Evolutionary conservation across 352 stramenopile species (phyloP), one percentile per base, ranked within the genome.

Genomic region (Phytopythium litorale): DNA sequence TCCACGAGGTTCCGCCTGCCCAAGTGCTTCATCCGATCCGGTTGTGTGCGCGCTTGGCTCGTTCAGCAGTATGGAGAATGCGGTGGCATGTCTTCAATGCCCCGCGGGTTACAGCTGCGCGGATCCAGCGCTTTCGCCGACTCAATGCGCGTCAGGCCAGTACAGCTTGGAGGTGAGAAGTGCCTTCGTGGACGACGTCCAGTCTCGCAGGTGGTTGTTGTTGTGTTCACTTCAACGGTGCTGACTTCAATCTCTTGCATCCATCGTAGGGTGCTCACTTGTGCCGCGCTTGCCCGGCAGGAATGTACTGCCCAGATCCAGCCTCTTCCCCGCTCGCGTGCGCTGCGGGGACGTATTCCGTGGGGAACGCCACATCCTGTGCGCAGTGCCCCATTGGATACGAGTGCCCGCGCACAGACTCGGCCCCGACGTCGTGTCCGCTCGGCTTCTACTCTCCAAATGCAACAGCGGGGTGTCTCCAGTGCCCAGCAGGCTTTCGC

Each of bases 331-430:
- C 77, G 1, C 79, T 67, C 0, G 38, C 51, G 5, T 96, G 84
- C 45, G 63, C 60, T 0, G 67, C 76, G 49, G 84, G 87, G 0
- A 76, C 84, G 45, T 97, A 94, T 55, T 96, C 85, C 33, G 79
- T 86, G 0, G 46, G 16, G 33, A 75, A 61, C 43, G 85, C 82
- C 11, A 62, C 57, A 35, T 70, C 63, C 0, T 84, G 87, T 28
- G 62, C 89, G 15, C 78, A 84, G 7, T 97, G 91, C 67, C 88
- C 87, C 13, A 56, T 92, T 4, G 90, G 88, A 2, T 95, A 84
- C 35, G 68, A 86, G 12, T 87, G 81, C 9, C 73, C 18, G 62
- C 62, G 9, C 33, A 32, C 46, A 62, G 70, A 38, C 33, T 60
- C 18, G 51, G 30, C 49, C 18, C 72, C 32, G 92, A 84, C 38